Evolutionary conservation across 116 monocot genomes (phyloP), one percentile per base, ranked within the genome.

Genomic region (Posidonia oceanica): DNA sequence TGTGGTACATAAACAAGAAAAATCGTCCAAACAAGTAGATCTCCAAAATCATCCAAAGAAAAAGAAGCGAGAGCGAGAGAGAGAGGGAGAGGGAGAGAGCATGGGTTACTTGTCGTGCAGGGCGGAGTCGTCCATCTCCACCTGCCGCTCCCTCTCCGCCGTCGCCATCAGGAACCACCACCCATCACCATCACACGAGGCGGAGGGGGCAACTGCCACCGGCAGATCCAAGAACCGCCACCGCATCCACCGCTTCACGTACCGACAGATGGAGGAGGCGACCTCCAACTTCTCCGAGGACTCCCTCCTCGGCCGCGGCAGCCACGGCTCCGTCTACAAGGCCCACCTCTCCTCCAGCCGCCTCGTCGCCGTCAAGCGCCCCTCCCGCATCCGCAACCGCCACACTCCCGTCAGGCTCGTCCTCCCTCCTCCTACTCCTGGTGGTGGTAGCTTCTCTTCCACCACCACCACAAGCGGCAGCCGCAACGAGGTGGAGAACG

Each of bases 241-340:
- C 42, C 73, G 59, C 18, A 42, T 77, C 39, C 73, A 74, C 11
- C 55, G 60, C n/a, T 90, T 90, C 78, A 73, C 71, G 55, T 80
- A 86, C 76, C 7, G 58, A 21, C 78, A 84, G 70, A 67, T 90
- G 10, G 82, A 80, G 18, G 15, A 72, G 15, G 90, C 90, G 42
- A 90, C 90, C 44, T 52, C 38, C 66, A 73, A 76, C 70, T 90
- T 90, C 86, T 84, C 90, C 53, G 78, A 82, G 36, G 55, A 80
- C 7, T 39, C 69, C 59, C 78, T 90, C 17, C 84, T 90, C 22
- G 90, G 90, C 70, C 84, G 90, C 39, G 90, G 90, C 36, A 86
- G 86, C 80, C 90, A 90, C 59, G 90, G 86, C 54, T 56, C 84
- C 37, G 90, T 90, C 40, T 86, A 80, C 78, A 74, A 74, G 23